phyloP scores from a whole-genome alignment of 2,329 filamentous ascomycete genomes.

The Fusarium caatingaense region DNA sequence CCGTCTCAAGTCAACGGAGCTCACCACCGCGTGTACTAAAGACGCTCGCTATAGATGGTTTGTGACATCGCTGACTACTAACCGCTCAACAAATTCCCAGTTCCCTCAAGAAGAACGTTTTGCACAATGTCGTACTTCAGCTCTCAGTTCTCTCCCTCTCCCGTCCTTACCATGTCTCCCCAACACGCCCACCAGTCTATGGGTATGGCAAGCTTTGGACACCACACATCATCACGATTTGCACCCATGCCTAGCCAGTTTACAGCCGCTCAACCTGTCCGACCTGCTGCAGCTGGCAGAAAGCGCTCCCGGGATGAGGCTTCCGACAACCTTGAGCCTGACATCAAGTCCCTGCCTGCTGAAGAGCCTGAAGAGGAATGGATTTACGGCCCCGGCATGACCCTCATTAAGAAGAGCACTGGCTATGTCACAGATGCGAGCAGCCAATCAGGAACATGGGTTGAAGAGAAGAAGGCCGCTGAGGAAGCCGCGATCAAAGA shows the following conservation, averaged over 20 bases:
- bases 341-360: conserved; percentile 57
- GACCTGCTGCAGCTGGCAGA: conserved; percentile 61
- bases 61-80: conserved; percentile 50
- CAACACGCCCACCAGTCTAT: conserved; percentile 51
- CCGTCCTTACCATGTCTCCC: conserved; percentile 56
- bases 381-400: conserved; percentile 78
- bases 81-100: conserved; percentile 41
- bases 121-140: conserved; percentile 58
- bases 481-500: conserved; percentile 62
- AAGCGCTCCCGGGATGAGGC: conserved; percentile 84
- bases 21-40: conserved; percentile 25
- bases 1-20: conserved; percentile 11
- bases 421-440: conserved; percentile 68
- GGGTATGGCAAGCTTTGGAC: conserved; percentile 48
- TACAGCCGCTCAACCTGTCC: conserved; percentile 46
- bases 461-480: conserved; percentile 71
- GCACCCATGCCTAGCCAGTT: conserved; percentile 37
- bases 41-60: conserved; percentile 47
- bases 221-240: conserved; percentile 43
- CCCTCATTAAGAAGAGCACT: conserved; percentile 72
- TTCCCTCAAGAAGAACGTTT: conserved; percentile 26
- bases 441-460: conserved; percentile 78
- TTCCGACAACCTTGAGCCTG: conserved; percentile 72
- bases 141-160: conserved; percentile 57
- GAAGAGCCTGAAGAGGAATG: conserved; percentile 71